phyloP scores from a whole-genome alignment of 139 green algal genomes.

The Picochlorum sp. region DNA sequence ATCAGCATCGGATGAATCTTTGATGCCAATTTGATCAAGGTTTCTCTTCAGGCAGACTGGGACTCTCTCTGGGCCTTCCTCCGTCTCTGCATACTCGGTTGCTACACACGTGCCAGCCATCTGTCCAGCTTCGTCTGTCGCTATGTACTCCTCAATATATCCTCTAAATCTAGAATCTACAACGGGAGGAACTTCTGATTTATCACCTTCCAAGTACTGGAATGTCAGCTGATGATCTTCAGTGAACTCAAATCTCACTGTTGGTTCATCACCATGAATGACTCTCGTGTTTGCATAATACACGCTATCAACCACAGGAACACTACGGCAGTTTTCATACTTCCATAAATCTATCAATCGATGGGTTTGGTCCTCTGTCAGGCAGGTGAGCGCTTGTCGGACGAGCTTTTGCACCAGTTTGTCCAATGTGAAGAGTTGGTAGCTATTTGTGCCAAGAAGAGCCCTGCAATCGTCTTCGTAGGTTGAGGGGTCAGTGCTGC shows the following conservation, averaged over 20 bases:
- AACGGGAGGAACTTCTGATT: slow-evolving; percentile 6
- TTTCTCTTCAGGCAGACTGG: slow-evolving; percentile 46
- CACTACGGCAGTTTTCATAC: slow-evolving; percentile 60
- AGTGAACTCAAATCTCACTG: slow-evolving; percentile 48
- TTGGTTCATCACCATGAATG: slow-evolving; percentile 64
- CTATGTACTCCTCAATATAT: slow-evolving; percentile 64
- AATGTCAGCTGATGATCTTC: slow-evolving; percentile 33
- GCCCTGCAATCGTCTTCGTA: slow-evolving; percentile 69
- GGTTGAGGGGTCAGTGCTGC: slow-evolving; percentile 42
- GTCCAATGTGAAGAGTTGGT: slow-evolving; percentile 30
- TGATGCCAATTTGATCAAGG: slow-evolving; percentile 22
- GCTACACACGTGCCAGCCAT: not conserved
- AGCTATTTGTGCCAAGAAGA: slow-evolving; percentile 42
- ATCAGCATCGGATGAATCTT: slow-evolving; percentile 14
- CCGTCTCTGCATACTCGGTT: slow-evolving; percentile 13
- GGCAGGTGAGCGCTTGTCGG: slow-evolving; percentile 64
- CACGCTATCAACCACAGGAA: slow-evolving; percentile 33
- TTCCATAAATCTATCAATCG: slow-evolving; percentile 64
- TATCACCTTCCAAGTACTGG: slow-evolving; percentile 55
- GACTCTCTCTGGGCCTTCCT: slow-evolving; percentile 9
- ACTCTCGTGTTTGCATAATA: slow-evolving; percentile 71
- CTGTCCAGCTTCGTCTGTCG: slow-evolving; percentile 11
- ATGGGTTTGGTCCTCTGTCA: slow-evolving; percentile 53
- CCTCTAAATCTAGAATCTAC: slow-evolving; percentile 52
- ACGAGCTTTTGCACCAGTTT: slow-evolving; percentile 62